These are phyloP conservation scores for Kalmanozyma brasiliensis DNA, from an alignment of 1,284 basidiomycete species.

Conservation along the genomic window DNA sequence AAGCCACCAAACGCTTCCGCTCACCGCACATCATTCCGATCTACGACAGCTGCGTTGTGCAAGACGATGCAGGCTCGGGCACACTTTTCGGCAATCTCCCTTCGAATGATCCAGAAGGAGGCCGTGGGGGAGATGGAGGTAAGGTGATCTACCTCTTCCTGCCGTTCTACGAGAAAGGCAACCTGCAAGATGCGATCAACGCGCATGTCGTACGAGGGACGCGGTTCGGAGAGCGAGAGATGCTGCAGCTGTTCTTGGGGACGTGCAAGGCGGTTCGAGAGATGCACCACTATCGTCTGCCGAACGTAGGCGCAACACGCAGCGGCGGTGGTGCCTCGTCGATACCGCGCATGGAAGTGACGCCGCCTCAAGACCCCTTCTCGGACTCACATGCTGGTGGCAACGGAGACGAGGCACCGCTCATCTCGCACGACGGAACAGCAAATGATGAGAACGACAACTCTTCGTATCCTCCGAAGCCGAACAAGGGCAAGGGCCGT, in stretches of 20 bases:
- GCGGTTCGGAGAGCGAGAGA: conserved; percentile 85
- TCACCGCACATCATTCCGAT: conserved; percentile 65
- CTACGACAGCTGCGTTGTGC: conserved; percentile 64
- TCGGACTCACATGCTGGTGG: conserved; percentile 16
- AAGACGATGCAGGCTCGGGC: conserved; percentile 53
- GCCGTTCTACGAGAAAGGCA: conserved; percentile 83
- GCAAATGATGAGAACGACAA: conserved; percentile 71
- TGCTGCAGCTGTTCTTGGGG: conserved; percentile 89
- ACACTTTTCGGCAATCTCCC: conserved; percentile 56
- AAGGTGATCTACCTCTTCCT: conserved; percentile 74
- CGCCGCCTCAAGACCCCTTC: conserved; percentile 44
- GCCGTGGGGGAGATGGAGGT: conserved; percentile 35
- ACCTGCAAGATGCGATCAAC: conserved; percentile 94
- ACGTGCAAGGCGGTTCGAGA: conserved; percentile 91
- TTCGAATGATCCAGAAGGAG: conserved; percentile 45
- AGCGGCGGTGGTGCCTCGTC: conserved; percentile 11
- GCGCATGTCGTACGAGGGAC: conserved; percentile 83
- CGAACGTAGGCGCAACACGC: conserved; percentile 37
- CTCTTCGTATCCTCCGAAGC: conserved; percentile 51
- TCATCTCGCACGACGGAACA: conserved; percentile 47
- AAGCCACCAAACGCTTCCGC: conserved; percentile 66
- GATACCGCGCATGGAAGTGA: conserved; percentile 34
- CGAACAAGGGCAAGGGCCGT: conserved; percentile 44
- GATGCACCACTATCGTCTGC: conserved; percentile 77
- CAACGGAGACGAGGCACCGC: conserved; percentile 21